These are phyloP conservation scores for Loxodes magnus DNA, from an alignment of 73 alveolate genomes.

Conservation along the genomic window DNA sequence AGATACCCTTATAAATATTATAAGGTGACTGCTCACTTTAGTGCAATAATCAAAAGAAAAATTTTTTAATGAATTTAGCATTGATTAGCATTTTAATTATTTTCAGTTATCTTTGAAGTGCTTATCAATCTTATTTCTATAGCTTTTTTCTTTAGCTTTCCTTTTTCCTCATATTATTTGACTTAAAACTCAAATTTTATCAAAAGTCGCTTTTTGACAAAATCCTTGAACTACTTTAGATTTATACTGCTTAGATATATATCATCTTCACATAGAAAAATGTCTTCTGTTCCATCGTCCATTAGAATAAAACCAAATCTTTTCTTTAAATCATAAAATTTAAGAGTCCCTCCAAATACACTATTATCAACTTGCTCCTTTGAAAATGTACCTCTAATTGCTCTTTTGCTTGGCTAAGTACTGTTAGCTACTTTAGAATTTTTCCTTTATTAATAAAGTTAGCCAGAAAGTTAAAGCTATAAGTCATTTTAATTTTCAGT, in stretches of 20 bases:
- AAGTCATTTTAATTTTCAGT: too few relatives aligned
- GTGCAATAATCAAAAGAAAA: too few relatives aligned
- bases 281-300: conserved; percentile 3
- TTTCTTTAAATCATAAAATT: conserved; percentile 8
- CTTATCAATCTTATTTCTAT: too few relatives aligned
- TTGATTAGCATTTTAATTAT: too few relatives aligned
- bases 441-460: too few relatives aligned
- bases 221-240: conserved; percentile 11
- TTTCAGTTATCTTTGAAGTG: too few relatives aligned
- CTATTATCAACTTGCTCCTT: neutral
- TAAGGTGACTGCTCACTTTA: too few relatives aligned
- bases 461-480: too few relatives aligned
- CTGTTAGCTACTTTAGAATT: too few relatives aligned
- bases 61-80: too few relatives aligned
- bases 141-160: neutral
- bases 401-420: too few relatives aligned
- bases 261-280: conserved; percentile 15
- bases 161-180: conserved; percentile 2
- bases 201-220: neutral
- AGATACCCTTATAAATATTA: too few relatives aligned
- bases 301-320: conserved; percentile 12
- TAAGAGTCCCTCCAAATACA: neutral
- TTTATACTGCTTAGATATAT: neutral
- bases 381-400: conserved; percentile 2
- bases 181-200: neutral